phyloP scores from a whole-genome alignment of 345 rosid species.

The Rubroshorea leprosula region DNA sequence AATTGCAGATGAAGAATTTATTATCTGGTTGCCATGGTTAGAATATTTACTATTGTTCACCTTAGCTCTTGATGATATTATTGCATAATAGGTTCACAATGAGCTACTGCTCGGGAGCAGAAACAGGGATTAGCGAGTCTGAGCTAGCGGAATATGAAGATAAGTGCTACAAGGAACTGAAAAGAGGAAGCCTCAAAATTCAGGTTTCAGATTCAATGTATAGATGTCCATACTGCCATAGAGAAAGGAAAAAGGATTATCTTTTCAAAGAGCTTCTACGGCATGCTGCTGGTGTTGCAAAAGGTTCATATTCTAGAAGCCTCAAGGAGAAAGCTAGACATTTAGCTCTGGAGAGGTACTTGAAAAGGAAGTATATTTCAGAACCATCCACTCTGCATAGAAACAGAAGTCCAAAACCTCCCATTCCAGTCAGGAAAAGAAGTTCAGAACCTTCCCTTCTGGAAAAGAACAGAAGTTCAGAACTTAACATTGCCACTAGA shows the following conservation, averaged over 20 bases:
- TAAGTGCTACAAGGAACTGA: conserved; percentile 38
- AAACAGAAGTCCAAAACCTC: background rate
- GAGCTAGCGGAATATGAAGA: conserved; percentile 43
- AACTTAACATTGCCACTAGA: background rate
- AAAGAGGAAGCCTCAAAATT: conserved; percentile 26
- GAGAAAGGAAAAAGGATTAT: conserved; percentile 26
- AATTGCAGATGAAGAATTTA: background rate
- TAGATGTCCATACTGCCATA: conserved; percentile 49
- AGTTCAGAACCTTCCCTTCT: background rate
- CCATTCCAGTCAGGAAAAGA: background rate
- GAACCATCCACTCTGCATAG: background rate
- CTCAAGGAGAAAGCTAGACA: conserved; percentile 39
- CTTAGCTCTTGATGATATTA: too few relatives aligned
- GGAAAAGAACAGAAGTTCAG: background rate
- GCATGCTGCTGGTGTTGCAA: conserved; percentile 32
- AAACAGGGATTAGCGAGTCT: conserved; percentile 1
- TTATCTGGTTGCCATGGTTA: background rate
- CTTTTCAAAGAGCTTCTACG: conserved; percentile 29
- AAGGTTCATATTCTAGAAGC: conserved; percentile 20
- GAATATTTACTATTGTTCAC: background rate
- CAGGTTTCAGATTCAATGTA: conserved; percentile 28
- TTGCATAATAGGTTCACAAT: conserved; percentile 18
- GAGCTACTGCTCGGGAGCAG: conserved; percentile 9
- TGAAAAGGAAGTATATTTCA: conserved; percentile 20
- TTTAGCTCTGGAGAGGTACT: conserved; percentile 41